Percentiles rank a stretch among this genome's conserved stretches.
These are phyloP conservation scores for Candida hispaniensis DNA, from an alignment of 805 yeast species.

Conservation along the genomic window DNA sequence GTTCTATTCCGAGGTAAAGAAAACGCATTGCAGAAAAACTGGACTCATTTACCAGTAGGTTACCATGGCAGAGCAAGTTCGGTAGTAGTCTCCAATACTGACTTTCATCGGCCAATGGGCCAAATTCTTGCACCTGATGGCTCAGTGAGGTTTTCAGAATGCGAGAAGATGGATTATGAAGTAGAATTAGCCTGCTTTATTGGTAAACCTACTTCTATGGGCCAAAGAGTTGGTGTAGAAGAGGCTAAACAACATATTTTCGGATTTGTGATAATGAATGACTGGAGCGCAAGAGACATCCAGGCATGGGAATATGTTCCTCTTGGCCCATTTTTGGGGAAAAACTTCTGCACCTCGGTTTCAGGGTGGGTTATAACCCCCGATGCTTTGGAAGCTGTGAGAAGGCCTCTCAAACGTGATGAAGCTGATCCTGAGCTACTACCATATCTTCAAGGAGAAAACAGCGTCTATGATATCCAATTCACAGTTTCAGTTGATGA, in stretches of 20 bases:
- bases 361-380: constrained; percentile 24
- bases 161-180: constrained; percentile 22
- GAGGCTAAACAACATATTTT: constrained; percentile 22
- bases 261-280: constrained; percentile 24
- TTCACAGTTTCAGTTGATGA: constrained; percentile 19
- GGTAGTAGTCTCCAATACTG: constrained; percentile 23
- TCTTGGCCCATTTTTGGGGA: constrained; percentile 24
- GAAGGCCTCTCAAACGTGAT: constrained; percentile 18
- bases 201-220: constrained; percentile 19
- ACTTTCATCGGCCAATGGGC: constrained; percentile 21
- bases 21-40: constrained; percentile 23
- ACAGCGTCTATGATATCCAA: constrained; percentile 19
- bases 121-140: constrained; percentile 18
- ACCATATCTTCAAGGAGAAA: constrained; percentile 19
- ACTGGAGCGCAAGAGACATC: constrained; percentile 25
- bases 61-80: constrained; percentile 25
- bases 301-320: constrained; percentile 26
- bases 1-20: constrained; percentile 21
- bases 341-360: constrained; percentile 24
- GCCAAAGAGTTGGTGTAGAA: constrained; percentile 18
- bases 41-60: constrained; percentile 23
- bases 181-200: constrained; percentile 23
- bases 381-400: constrained; percentile 22
- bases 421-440: constrained; percentile 17
- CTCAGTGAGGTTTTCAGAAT: constrained; percentile 14